Evolutionary conservation across 768 basidiomycete genomes (phyloP).

Genomic region (Tulasnella calospora): DNA sequence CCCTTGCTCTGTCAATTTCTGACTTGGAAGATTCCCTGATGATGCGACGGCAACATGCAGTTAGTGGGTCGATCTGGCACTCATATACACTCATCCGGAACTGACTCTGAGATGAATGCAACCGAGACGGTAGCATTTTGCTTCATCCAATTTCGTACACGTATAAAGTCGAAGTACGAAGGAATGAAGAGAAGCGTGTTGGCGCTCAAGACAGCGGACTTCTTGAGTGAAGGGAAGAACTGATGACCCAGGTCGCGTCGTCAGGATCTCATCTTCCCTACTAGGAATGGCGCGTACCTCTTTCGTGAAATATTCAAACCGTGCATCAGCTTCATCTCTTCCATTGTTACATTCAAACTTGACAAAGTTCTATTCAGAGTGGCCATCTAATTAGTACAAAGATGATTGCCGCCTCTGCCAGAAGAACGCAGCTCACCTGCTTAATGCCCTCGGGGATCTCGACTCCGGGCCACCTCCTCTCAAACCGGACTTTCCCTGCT

Average conservation of each 20-base stretch:
- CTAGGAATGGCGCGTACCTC: constrained; percentile 50
- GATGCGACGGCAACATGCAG: not conserved
- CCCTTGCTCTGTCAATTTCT: constrained; percentile 89
- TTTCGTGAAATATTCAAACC: constrained; percentile 81
- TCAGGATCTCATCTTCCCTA: not conserved
- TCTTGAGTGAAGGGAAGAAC: constrained; percentile 76
- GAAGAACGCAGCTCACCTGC: constrained; percentile 49
- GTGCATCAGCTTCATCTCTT: constrained; percentile 76
- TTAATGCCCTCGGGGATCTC: constrained; percentile 78
- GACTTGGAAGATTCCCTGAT: constrained; percentile 84
- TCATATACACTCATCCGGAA: not conserved
- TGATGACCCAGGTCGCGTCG: constrained; percentile 33
- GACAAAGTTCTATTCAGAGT: constrained; percentile 54
- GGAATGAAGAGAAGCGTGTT: constrained; percentile 88
- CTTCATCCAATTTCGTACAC: constrained; percentile 79
- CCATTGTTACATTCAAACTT: constrained; percentile 67
- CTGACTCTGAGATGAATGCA: constrained; percentile 85
- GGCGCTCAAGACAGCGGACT: constrained; percentile 88
- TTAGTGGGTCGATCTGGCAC: not conserved
- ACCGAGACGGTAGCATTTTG: constrained; percentile 67
- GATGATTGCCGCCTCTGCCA: not conserved
- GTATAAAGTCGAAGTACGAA: constrained; percentile 94
- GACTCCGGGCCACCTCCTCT: constrained; percentile 65
- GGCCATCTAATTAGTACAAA: not conserved
- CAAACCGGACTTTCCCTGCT: constrained; percentile 71